Conservation (phyloP, 2,329 filamentous ascomycete species). For the Metarhizium guizhouense region DNA sequence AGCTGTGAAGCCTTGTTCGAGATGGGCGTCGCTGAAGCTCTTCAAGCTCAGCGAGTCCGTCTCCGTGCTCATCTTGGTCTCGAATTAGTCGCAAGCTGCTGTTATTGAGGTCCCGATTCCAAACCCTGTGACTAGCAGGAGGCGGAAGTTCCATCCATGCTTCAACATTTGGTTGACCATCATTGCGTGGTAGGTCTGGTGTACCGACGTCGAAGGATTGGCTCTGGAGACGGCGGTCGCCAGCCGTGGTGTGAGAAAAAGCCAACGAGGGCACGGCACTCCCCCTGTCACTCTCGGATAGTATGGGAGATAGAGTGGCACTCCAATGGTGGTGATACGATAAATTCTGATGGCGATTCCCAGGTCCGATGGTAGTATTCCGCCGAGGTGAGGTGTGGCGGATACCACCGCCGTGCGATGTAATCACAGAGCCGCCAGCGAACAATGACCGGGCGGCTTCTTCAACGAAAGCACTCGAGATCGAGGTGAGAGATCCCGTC, state of each 20-base stretch:
- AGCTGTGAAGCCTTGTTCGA: conserved; percentile 41
- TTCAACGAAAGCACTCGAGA: conserved; percentile 44
- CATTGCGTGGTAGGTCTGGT: not conserved
- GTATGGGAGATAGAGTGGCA: conserved; percentile 54
- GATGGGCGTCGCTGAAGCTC: conserved; percentile 44
- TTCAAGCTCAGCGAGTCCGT: conserved; percentile 52
- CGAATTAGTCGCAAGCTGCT: conserved; percentile 37
- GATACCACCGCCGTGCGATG: conserved; percentile 7
- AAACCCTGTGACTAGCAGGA: conserved; percentile 31
- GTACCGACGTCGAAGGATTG: not conserved
- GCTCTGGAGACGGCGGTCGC: conserved; percentile 38
- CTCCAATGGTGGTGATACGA: conserved; percentile 48
- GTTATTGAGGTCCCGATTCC: conserved; percentile 23
- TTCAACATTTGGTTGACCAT: not conserved
- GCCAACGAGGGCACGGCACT: conserved; percentile 41
- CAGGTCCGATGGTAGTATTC: not conserved
- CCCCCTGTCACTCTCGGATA: conserved; percentile 50
- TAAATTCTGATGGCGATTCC: conserved; percentile 10
- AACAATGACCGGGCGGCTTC: conserved; percentile 31
- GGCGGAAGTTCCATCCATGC: conserved; percentile 36
- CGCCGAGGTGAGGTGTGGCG: conserved; percentile 1
- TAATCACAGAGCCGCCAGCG: conserved; percentile 16
- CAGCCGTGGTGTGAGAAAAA: conserved; percentile 33
- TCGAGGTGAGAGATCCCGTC: conserved; percentile 44
- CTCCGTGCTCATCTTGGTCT: conserved; percentile 55